These are phyloP conservation scores for Scorias spongiosa DNA, from an alignment of 2,329 filamentous ascomycete genomes.

Conservation along the genomic window DNA sequence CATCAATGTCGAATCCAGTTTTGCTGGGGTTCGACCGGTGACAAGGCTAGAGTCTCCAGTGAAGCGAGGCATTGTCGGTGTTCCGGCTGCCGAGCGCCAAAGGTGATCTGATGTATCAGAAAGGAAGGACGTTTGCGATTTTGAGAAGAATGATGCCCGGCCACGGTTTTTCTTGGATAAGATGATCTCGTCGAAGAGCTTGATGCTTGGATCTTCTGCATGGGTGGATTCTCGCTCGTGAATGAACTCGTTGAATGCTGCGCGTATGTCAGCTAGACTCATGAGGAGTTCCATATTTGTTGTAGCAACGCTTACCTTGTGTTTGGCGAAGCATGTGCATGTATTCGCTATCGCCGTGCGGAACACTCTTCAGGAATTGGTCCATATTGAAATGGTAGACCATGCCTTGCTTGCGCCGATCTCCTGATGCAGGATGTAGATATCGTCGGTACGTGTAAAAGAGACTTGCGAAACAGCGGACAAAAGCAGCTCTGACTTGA, in stretches of 20 bases:
- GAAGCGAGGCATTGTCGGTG: constrained; percentile 38
- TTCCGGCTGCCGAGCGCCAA: constrained; percentile 53
- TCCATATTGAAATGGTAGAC: constrained; percentile 53
- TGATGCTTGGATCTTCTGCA: constrained; percentile 48
- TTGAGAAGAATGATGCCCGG: constrained; percentile 49
- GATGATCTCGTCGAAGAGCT: constrained; percentile 73
- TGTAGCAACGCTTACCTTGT: constrained; percentile 32
- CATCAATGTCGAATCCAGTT: constrained; percentile 75
- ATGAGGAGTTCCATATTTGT: neutral
- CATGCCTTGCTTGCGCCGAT: constrained; percentile 47
- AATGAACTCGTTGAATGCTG: constrained; percentile 64
- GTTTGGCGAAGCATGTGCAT: constrained; percentile 48
- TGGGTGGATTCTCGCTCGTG: constrained; percentile 59
- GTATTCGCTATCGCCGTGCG: constrained; percentile 49
- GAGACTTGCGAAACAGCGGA: constrained; percentile 52
- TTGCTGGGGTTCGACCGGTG: constrained; percentile 56
- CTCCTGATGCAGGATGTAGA: constrained; percentile 41
- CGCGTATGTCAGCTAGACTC: constrained; percentile 18
- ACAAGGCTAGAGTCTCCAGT: constrained; percentile 43
- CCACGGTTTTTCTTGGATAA: constrained; percentile 60
- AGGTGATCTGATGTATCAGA: constrained; percentile 62
- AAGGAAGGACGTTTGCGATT: constrained; percentile 46
- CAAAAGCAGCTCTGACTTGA: constrained; percentile 52
- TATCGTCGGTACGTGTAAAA: constrained; percentile 55
- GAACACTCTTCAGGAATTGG: constrained; percentile 48